These are phyloP conservation scores for Anisodus tanguticus DNA, from an alignment of 257 asterid species.

Conservation along the genomic window DNA sequence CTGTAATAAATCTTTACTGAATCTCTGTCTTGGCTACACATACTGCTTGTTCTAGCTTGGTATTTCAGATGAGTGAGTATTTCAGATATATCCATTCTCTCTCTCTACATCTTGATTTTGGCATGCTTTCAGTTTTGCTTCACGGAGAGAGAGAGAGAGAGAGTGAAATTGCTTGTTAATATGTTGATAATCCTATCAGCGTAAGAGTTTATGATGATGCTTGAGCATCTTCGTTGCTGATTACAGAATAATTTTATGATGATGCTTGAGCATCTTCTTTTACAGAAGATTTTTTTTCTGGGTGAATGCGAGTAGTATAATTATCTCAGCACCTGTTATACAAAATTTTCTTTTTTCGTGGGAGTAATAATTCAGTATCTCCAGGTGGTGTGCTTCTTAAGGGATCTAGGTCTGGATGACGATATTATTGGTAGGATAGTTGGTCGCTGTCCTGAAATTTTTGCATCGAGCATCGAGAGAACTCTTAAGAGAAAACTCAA, in stretches of 20 bases:
- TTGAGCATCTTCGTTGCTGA: constrained; percentile 14
- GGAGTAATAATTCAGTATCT: constrained; percentile 26
- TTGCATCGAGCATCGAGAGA: constrained; percentile 63
- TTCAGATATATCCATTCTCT: constrained; percentile 7
- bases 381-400: constrained; percentile 76
- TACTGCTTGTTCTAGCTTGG: not conserved
- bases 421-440: constrained; percentile 66
- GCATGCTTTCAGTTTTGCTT: not conserved
- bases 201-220: constrained; percentile 18
- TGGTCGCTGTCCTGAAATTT: constrained; percentile 87
- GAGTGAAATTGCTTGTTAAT: not conserved
- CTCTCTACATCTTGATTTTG: constrained; percentile 18
- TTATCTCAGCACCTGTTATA: constrained; percentile 19
- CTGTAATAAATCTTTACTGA: constrained; percentile 6
- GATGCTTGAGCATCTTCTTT: constrained; percentile 15
- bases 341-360: not conserved
- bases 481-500: constrained; percentile 75
- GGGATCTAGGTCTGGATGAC: constrained; percentile 73
- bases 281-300: not conserved
- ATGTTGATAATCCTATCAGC: not conserved
- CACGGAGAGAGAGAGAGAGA: not conserved
- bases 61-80: constrained; percentile 3
- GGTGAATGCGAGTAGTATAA: constrained; percentile 24
- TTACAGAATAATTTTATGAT: not conserved
- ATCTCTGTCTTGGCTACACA: not conserved